Conservation (phyloP, 345 rosid species). For the Brassica cretica region DNA sequence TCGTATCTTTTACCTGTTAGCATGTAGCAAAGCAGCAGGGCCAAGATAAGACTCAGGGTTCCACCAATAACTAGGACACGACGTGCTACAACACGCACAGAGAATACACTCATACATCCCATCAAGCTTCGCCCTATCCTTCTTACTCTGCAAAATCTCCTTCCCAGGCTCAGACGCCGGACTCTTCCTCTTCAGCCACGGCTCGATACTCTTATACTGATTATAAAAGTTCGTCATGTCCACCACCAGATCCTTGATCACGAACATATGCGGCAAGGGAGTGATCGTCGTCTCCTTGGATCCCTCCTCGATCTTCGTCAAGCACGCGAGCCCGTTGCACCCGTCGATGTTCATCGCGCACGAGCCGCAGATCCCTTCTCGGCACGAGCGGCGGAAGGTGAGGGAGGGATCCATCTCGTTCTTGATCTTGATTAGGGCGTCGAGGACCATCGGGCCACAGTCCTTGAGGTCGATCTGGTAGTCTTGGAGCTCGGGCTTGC, state of each 20-base stretch:
- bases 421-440: conserved; percentile 95
- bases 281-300: conserved; percentile 51
- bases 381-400: conserved; percentile 94
- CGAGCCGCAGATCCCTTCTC: conserved; percentile 97
- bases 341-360: conserved; percentile 99
- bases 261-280: conserved; percentile 95
- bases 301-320: conserved; percentile 68
- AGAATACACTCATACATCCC: conserved; percentile 98
- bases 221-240: conserved; percentile 97
- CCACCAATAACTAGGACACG: conserved; percentile 99
- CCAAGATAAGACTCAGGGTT: conserved; percentile 94
- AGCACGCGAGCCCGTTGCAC: conserved; percentile 90
- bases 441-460: conserved; percentile 96
- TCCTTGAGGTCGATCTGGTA: conserved; percentile 81
- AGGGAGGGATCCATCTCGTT: conserved; percentile 93
- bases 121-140: conserved; percentile 87
- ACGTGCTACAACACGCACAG: conserved; percentile 95
- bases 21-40: conserved; percentile 94
- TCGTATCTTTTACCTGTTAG: conserved; percentile 61
- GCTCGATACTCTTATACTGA: conserved; percentile 98
- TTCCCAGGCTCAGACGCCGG: conserved; percentile 66
- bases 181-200: conserved; percentile 97
- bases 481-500: conserved; percentile 71
- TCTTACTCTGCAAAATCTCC: conserved; percentile 92
- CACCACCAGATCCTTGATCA: conserved; percentile 92